These are phyloP conservation scores for Blepharisma stoltei DNA, from an alignment of 73 alveolate genomes.

Conservation along the genomic window DNA sequence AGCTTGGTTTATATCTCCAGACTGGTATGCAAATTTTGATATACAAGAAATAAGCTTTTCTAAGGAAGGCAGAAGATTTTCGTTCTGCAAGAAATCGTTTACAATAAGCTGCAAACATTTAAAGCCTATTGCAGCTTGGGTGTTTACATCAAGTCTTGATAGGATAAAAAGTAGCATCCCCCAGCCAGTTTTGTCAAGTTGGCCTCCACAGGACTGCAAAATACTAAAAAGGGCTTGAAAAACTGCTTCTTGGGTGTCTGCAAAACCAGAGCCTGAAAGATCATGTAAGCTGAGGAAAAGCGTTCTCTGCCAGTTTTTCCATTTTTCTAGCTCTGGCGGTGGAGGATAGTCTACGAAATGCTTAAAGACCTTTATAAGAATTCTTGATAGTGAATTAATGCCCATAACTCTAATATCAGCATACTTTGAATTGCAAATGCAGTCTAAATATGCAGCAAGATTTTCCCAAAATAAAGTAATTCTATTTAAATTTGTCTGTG, in stretches of 20 bases:
- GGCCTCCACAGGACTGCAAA: slow-evolving; percentile 38
- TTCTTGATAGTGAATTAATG: neutral
- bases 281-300: neutral
- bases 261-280: neutral
- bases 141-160: neutral
- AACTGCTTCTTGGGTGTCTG: slow-evolving; percentile 24
- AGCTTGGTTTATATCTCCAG: slow-evolving; percentile 48
- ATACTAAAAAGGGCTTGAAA: slow-evolving; percentile 11
- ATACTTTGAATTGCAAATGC: slow-evolving; percentile 24
- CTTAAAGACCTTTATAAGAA: slow-evolving; percentile 20
- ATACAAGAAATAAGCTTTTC: slow-evolving; percentile 35
- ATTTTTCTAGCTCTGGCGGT: neutral
- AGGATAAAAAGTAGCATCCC: slow-evolving; percentile 13
- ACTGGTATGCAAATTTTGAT: slow-evolving; percentile 43
- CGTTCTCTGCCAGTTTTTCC: slow-evolving; percentile 30
- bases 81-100: slow-evolving; percentile 38
- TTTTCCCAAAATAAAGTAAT: slow-evolving; percentile 25
- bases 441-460: slow-evolving; percentile 26
- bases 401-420: slow-evolving; percentile 22
- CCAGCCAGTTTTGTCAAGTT: slow-evolving; percentile 35
- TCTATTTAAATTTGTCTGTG: slow-evolving; percentile 25
- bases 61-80: slow-evolving; percentile 20
- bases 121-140: slow-evolving; percentile 41
- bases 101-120: slow-evolving; percentile 51
- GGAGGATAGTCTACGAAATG: slow-evolving; percentile 28